phyloP scores from a whole-genome alignment of 1,284 basidiomycete species.

The Leucoagaricus sp. region DNA sequence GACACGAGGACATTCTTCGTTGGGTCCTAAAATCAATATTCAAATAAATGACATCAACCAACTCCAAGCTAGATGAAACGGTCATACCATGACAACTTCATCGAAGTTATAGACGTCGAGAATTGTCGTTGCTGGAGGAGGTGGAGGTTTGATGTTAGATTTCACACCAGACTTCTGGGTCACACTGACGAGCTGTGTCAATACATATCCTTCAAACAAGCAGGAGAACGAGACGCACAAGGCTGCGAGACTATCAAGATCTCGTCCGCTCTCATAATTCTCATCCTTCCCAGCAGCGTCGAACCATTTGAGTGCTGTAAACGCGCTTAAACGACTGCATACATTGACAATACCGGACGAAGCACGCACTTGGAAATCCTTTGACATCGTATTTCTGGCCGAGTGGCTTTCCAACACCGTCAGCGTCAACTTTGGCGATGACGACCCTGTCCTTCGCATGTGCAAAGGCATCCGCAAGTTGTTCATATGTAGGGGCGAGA shows the following conservation, averaged over 20 bases:
- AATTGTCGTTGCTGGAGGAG: constrained; percentile 72
- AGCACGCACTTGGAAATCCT: constrained; percentile 82
- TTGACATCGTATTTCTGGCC: constrained; percentile 77
- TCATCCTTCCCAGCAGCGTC: constrained; percentile 64
- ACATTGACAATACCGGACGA: background rate
- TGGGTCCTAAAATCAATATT: constrained; percentile 48
- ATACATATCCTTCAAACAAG: constrained; percentile 2
- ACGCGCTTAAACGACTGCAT: constrained; percentile 6
- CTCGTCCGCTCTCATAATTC: constrained; percentile 79
- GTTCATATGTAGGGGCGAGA: constrained; percentile 86
- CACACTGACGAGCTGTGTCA: constrained; percentile 49
- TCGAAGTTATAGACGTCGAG: constrained; percentile 78
- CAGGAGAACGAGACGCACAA: constrained; percentile 59
- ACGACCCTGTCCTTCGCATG: constrained; percentile 81
- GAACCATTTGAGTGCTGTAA: constrained; percentile 89
- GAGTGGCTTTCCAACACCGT: constrained; percentile 77
- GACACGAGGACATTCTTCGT: constrained; percentile 88
- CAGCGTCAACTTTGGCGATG: constrained; percentile 93
- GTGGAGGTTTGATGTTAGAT: constrained; percentile 83
- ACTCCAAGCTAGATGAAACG: background rate
- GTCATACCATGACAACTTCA: constrained; percentile 65
- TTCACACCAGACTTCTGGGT: constrained; percentile 78
- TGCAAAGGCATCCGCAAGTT: constrained; percentile 85
- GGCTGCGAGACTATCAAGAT: constrained; percentile 73
- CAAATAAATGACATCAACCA: constrained; percentile 10